Conservation (phyloP, 2,329 filamentous ascomycete species). For the Zasmidium cellare region DNA sequence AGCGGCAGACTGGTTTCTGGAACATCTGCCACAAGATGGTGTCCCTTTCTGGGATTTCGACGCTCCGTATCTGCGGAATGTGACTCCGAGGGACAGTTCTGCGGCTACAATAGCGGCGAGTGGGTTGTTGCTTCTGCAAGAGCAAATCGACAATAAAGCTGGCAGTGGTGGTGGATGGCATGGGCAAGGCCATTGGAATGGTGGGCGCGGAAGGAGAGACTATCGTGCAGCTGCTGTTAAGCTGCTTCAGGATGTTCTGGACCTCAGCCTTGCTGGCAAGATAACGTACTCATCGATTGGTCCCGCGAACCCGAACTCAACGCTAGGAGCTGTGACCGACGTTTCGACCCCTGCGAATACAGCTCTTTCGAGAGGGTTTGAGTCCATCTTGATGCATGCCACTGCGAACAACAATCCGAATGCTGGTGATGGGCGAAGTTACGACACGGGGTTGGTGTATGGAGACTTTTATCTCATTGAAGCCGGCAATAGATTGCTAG, state of each 20-base stretch:
- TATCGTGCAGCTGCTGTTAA: slow-evolving; percentile 12
- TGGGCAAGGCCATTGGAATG: not conserved
- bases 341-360: slow-evolving; percentile 16
- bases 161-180: not conserved
- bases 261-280: slow-evolving; percentile 15
- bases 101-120: slow-evolving; percentile 19
- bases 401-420: slow-evolving; percentile 21
- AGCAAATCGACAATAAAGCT: slow-evolving; percentile 8
- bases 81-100: slow-evolving; percentile 19
- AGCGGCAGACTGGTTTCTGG: slow-evolving; percentile 17
- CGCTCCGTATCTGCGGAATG: slow-evolving; percentile 9
- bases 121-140: slow-evolving; percentile 16
- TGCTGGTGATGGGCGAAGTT: slow-evolving; percentile 15
- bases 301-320: slow-evolving; percentile 1
- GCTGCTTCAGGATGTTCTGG: slow-evolving; percentile 9
- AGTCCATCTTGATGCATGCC: slow-evolving; percentile 20
- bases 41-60: slow-evolving; percentile 21
- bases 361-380: slow-evolving; percentile 10
- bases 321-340: slow-evolving; percentile 12
- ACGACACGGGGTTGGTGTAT: slow-evolving; percentile 18
- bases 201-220: not conserved
- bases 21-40: slow-evolving; percentile 18
- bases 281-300: slow-evolving; percentile 14
- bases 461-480: slow-evolving; percentile 21
- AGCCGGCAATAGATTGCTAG: slow-evolving; percentile 13